Conservation (phyloP, 1,284 basidiomycete species). For the Malassezia nana region DNA sequence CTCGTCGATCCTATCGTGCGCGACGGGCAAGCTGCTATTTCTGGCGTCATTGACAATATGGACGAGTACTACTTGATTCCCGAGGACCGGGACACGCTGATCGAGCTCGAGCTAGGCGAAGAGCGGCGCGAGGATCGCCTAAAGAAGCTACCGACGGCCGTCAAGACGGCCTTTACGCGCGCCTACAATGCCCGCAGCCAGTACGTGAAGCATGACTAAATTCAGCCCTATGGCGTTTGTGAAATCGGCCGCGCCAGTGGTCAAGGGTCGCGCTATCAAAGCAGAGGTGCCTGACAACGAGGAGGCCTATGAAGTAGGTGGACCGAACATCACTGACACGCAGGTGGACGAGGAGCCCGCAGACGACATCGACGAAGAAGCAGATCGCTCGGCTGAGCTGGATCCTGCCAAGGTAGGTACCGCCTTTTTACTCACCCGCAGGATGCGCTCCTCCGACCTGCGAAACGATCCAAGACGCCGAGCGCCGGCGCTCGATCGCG, state of each 20-base stretch:
- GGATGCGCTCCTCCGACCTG: slow-evolving; percentile 7
- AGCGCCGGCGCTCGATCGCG: not conserved
- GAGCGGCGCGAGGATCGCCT: slow-evolving; percentile 59
- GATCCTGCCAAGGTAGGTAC: slow-evolving; percentile 10
- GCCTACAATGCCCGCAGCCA: slow-evolving; percentile 12
- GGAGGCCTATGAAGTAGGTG: slow-evolving; percentile 12
- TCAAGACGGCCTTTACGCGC: slow-evolving; percentile 74
- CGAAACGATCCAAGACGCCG: slow-evolving; percentile 2
- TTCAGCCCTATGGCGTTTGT: slow-evolving; percentile 13
- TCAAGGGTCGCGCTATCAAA: slow-evolving; percentile 7
- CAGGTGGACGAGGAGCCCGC: slow-evolving; percentile 14
- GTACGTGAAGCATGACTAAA: slow-evolving; percentile 5
- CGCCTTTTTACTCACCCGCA: not conserved
- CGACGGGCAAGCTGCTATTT: slow-evolving; percentile 56
- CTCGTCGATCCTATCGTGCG: slow-evolving; percentile 68
- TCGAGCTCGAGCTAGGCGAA: slow-evolving; percentile 80
- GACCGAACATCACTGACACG: not conserved
- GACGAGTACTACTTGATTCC: slow-evolving; percentile 86
- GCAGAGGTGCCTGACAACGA: slow-evolving; percentile 14
- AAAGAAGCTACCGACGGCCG: slow-evolving; percentile 71
- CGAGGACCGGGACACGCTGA: slow-evolving; percentile 89
- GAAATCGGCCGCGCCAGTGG: not conserved
- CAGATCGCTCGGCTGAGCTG: not conserved
- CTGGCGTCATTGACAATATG: slow-evolving; percentile 74
- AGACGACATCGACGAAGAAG: not conserved